Evolutionary conservation across 2,329 filamentous ascomycete genomes (phyloP).

Genomic region (Scorias spongiosa): DNA sequence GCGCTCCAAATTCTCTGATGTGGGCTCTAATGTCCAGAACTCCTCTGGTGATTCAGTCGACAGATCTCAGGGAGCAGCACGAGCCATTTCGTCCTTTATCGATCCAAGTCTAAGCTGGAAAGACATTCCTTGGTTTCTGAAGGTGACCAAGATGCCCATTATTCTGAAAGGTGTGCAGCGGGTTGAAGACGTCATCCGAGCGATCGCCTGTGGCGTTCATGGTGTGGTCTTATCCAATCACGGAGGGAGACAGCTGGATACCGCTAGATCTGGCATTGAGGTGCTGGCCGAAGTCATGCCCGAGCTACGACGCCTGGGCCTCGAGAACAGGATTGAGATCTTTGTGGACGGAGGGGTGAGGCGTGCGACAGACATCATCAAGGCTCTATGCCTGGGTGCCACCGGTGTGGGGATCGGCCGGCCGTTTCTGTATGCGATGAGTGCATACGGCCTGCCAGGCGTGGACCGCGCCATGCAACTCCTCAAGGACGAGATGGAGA

Average conservation of each 20-base stretch:
- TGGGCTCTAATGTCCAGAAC: conserved; percentile 66
- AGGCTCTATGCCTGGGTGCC: conserved; percentile 84
- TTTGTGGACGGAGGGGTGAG: conserved; percentile 85
- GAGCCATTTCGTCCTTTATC: conserved; percentile 93
- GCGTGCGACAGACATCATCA: conserved; percentile 84
- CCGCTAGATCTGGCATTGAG: conserved; percentile 76
- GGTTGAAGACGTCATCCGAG: conserved; percentile 82
- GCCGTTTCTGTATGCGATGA: conserved; percentile 94
- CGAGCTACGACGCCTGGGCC: conserved; percentile 56
- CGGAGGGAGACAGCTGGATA: conserved; percentile 86
- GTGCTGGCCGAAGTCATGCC: conserved; percentile 90
- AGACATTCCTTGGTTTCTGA: conserved; percentile 73
- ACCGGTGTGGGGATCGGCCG: conserved; percentile 85
- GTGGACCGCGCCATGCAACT: conserved; percentile 80
- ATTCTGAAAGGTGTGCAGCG: conserved; percentile 93
- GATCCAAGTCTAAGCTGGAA: conserved; percentile 88
- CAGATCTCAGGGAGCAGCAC: conserved; percentile 77
- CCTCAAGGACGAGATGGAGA: conserved; percentile 75
- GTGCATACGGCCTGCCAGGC: conserved; percentile 70
- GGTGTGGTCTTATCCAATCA: conserved; percentile 94
- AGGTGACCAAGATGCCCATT: conserved; percentile 87
- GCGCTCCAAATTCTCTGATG: conserved; percentile 63
- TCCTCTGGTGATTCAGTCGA: conserved; percentile 56
- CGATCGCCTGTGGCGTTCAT: conserved; percentile 56
- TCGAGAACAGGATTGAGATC: conserved; percentile 59